Evolutionary conservation across 495 filamentous ascomycete species (phyloP).

Genomic region (Xylaria grammica): DNA sequence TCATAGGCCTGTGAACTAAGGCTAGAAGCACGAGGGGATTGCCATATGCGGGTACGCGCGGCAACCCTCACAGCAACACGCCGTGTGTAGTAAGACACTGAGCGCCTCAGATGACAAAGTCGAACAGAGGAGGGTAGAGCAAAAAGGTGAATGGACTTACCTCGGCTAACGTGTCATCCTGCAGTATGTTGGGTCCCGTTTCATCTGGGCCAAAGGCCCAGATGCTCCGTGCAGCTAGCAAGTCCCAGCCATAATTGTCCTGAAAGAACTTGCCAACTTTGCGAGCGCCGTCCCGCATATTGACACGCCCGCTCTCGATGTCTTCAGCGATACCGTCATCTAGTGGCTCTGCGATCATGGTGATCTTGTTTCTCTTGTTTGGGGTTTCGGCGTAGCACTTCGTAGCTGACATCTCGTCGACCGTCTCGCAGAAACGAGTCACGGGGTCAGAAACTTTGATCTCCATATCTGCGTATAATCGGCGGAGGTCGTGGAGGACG

Average conservation of each 20-base stretch:
- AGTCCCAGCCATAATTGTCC: conserved; percentile 96
- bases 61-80: conserved; percentile 26
- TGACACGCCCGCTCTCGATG: conserved; percentile 89
- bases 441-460: conserved; percentile 98
- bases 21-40: conserved; percentile 32
- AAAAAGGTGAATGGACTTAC: conserved; percentile 45
- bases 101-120: conserved; percentile 14
- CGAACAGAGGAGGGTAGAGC: conserved; percentile 35
- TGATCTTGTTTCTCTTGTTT: conserved; percentile 99
- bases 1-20: conserved; percentile 28
- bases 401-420: conserved; percentile 95
- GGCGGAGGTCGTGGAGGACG: conserved; percentile 91
- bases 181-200: conserved; percentile 91
- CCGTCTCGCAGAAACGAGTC: conserved; percentile 96
- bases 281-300: conserved; percentile 89
- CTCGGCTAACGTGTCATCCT: conserved; percentile 92
- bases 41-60: conserved; percentile 34
- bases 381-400: conserved; percentile 98
- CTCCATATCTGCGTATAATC: conserved; percentile 98
- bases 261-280: conserved; percentile 97
- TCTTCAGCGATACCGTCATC: conserved; percentile 95
- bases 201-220: conserved; percentile 99
- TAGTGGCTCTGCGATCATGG: conserved; percentile 94
- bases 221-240: conserved; percentile 90
- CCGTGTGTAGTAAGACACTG: conserved; percentile 35